These are phyloP conservation scores for Bolboschoenoplectus hybrid DNA, from an alignment of 202 grass and related monocot genomes.

Conservation along the genomic window DNA sequence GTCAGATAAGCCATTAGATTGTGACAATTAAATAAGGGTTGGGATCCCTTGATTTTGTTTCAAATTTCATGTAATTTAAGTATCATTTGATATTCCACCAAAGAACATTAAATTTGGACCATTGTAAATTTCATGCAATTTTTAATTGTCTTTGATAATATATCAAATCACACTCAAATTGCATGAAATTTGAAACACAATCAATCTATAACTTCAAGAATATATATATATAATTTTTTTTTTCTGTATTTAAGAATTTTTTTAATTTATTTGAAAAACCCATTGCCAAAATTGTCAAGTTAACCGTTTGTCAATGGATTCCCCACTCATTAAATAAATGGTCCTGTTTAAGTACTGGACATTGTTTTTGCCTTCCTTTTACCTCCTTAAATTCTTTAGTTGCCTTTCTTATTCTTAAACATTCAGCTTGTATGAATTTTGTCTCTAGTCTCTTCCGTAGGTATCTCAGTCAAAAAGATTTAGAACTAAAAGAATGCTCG, in stretches of 20 bases:
- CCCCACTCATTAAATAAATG: neutral
- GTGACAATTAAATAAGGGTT: neutral
- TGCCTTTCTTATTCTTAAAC: neutral
- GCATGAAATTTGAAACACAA: neutral
- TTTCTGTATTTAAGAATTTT: neutral
- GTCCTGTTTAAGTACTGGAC: neutral
- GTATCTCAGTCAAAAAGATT: slow-evolving; percentile 4
- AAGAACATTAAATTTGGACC: too few relatives aligned
- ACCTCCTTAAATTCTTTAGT: neutral
- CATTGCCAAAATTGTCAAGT: neutral
- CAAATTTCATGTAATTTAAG: neutral
- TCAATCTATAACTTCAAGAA: neutral
- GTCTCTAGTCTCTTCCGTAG: neutral
- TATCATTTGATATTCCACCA: too few relatives aligned
- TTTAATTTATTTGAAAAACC: neutral
- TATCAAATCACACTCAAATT: neutral
- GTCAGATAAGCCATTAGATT: slow-evolving; percentile 17
- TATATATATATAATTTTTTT: neutral
- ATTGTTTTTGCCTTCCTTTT: neutral
- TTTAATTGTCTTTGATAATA: neutral
- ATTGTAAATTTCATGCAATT: neutral
- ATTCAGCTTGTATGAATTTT: neutral
- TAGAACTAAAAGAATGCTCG: neutral
- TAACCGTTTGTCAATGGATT: neutral
- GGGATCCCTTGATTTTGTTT: neutral